Percentiles rank a stretch among this genome's conserved stretches.
phyloP scores from a whole-genome alignment of 768 basidiomycete genomes.

The Hypholoma fasciculare region DNA sequence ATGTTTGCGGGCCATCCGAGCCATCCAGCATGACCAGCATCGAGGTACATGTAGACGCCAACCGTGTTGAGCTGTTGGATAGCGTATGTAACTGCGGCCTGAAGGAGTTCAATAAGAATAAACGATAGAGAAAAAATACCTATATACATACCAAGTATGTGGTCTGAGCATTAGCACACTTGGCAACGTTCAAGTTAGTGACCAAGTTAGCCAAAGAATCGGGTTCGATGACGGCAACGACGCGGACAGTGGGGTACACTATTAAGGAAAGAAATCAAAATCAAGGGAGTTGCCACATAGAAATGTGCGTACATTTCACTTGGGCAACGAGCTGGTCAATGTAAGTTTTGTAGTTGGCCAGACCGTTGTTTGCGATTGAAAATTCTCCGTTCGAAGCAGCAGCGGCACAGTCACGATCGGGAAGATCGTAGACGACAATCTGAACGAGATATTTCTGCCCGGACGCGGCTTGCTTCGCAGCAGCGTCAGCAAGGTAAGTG shows the following conservation, averaged over 20 bases:
- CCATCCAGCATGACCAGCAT: constrained; percentile 67
- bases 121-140: background rate
- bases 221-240: constrained; percentile 67
- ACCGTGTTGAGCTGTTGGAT: constrained; percentile 54
- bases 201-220: constrained; percentile 70
- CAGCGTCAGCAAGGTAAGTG: constrained; percentile 56
- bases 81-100: constrained; percentile 54
- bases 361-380: constrained; percentile 54
- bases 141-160: constrained; percentile 44
- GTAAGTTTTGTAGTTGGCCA: constrained; percentile 56
- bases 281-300: background rate
- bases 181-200: constrained; percentile 60
- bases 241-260: constrained; percentile 61
- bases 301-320: constrained; percentile 41
- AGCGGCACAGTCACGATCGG: constrained; percentile 68
- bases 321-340: constrained; percentile 63
- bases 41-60: constrained; percentile 62
- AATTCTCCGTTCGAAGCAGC: constrained; percentile 68
- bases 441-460: constrained; percentile 52
- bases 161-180: constrained; percentile 53
- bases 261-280: background rate
- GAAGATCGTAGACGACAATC: constrained; percentile 59
- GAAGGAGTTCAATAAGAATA: background rate
- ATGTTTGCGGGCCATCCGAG: constrained; percentile 70
- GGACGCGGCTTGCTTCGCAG: constrained; percentile 40